These are phyloP conservation scores for Chrysosphaeria jannelii DNA, from an alignment of 2,329 filamentous ascomycete species.

Conservation along the genomic window DNA sequence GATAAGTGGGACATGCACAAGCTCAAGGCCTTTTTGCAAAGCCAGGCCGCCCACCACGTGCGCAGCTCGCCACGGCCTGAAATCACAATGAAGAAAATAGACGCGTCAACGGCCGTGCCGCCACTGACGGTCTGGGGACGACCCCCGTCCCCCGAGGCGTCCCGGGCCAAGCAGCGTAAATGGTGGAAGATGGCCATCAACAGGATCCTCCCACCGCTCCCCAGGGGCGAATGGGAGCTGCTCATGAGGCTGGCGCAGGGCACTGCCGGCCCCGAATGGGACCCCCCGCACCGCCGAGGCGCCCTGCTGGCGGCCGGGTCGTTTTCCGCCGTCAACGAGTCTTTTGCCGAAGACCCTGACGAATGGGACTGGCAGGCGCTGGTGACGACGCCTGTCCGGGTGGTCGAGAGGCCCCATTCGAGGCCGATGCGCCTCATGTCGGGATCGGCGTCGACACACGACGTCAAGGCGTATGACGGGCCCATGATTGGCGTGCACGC, in stretches of 20 bases:
- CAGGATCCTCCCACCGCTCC: constrained; percentile 23
- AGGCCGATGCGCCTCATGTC: constrained; percentile 7
- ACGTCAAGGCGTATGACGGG: constrained; percentile 7
- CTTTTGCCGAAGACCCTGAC: neutral
- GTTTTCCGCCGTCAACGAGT: neutral
- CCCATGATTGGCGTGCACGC: constrained; percentile 8
- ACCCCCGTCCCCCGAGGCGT: constrained; percentile 11
- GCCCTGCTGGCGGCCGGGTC: constrained; percentile 5
- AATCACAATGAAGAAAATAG: constrained; percentile 7
- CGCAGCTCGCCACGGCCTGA: constrained; percentile 7
- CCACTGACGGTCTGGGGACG: constrained; percentile 18
- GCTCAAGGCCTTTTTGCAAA: constrained; percentile 12
- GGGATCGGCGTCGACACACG: neutral
- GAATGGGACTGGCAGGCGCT: constrained; percentile 15
- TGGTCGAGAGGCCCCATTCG: constrained; percentile 11
- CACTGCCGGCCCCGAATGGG: constrained; percentile 10
- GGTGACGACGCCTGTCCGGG: constrained; percentile 11
- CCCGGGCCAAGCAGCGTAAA: constrained; percentile 13
- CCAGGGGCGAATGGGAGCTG: constrained; percentile 21
- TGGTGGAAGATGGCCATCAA: constrained; percentile 17
- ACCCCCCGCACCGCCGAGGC: constrained; percentile 10
- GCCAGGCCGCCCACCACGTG: constrained; percentile 11
- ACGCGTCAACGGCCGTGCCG: constrained; percentile 12
- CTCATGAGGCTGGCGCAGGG: constrained; percentile 17
- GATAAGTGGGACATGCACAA: constrained; percentile 19